These are phyloP conservation scores for Claviceps maximensis DNA, from an alignment of 2,329 filamentous ascomycete genomes.

Conservation along the genomic window DNA sequence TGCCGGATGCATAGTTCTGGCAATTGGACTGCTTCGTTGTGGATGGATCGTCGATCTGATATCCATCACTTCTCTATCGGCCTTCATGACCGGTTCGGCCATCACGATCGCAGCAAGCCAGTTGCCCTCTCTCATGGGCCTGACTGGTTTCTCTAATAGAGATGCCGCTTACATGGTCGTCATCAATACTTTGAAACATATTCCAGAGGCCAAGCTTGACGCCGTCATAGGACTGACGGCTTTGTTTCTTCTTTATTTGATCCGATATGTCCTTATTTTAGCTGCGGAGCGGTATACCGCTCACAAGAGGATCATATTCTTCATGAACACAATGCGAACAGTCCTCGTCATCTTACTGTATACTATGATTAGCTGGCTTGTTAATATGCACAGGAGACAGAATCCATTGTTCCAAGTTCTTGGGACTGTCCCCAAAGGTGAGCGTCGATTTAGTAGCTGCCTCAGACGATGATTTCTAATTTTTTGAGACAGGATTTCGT, in stretches of 20 bases:
- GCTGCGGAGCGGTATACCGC: slow-evolving; percentile 56
- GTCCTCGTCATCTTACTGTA: slow-evolving; percentile 87
- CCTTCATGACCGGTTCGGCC: slow-evolving; percentile 95
- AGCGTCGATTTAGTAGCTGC: not conserved
- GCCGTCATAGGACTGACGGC: slow-evolving; percentile 82
- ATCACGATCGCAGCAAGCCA: slow-evolving; percentile 81
- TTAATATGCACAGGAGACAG: slow-evolving; percentile 54
- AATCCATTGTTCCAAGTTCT: slow-evolving; percentile 63
- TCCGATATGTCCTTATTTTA: slow-evolving; percentile 52
- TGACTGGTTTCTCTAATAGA: slow-evolving; percentile 59
- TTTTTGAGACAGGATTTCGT: slow-evolving; percentile 48
- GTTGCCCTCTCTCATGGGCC: slow-evolving; percentile 68
- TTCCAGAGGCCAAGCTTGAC: slow-evolving; percentile 57
- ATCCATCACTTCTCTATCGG: slow-evolving; percentile 75
- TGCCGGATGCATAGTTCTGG: slow-evolving; percentile 60
- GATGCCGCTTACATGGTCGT: slow-evolving; percentile 70
- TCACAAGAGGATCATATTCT: slow-evolving; percentile 69
- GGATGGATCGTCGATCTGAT: slow-evolving; percentile 94
- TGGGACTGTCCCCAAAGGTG: slow-evolving; percentile 59
- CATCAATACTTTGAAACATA: slow-evolving; percentile 65
- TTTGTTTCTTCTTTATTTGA: slow-evolving; percentile 61
- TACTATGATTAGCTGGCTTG: slow-evolving; percentile 78
- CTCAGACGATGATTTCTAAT: not conserved
- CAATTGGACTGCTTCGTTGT: slow-evolving; percentile 64
- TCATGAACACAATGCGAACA: slow-evolving; percentile 78